phyloP scores from a whole-genome alignment of 352 stramenopile species.

The Phytophthora constricta region DNA sequence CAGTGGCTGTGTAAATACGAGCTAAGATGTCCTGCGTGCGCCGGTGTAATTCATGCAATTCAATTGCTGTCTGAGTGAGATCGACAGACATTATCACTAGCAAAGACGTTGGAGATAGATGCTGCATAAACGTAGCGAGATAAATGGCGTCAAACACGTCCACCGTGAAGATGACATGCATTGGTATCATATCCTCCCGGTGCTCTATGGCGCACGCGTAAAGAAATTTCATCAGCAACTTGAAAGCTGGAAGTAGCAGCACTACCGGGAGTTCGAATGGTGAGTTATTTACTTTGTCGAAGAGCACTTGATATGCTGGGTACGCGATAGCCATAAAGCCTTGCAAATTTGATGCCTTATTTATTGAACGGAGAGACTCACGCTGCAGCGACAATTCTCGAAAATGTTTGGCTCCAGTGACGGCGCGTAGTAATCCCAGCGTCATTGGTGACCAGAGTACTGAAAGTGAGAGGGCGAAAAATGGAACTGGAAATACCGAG shows the following conservation, averaged over 20 bases:
- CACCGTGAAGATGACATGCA: background rate
- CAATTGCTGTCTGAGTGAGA: background rate
- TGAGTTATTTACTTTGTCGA: background rate
- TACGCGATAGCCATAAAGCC: background rate
- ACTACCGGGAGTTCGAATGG: background rate
- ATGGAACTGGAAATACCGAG: background rate
- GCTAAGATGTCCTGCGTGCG: too few relatives aligned
- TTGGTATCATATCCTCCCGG: background rate
- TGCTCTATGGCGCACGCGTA: background rate
- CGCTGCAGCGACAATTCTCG: background rate
- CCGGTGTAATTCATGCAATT: too few relatives aligned
- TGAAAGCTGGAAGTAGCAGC: background rate
- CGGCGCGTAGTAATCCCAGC: background rate
- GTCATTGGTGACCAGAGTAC: background rate
- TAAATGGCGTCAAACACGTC: background rate
- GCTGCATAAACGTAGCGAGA: background rate
- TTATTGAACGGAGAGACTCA: background rate
- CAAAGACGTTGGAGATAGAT: background rate
- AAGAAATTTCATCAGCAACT: background rate
- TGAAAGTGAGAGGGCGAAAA: background rate
- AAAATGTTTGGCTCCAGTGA: background rate
- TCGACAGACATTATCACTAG: background rate
- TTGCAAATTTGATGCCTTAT: background rate
- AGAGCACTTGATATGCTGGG: background rate
- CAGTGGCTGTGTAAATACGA: too few relatives aligned